Conservation (phyloP, 202 grass and related monocot species). For the Cymbopogon flexuosus region DNA sequence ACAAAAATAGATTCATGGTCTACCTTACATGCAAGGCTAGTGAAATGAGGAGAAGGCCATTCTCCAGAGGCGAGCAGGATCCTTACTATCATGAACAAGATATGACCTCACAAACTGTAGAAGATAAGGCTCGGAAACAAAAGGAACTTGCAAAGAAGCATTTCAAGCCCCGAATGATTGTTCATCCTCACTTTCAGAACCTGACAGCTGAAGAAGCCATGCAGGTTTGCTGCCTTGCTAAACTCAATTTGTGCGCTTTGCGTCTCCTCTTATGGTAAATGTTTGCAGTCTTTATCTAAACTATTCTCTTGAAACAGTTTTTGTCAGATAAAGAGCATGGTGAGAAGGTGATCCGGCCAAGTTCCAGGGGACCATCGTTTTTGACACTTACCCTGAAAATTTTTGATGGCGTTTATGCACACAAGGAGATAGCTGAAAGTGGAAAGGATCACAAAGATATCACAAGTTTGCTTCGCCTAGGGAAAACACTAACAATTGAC, state of each 20-base stretch:
- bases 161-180: slow-evolving; percentile 93
- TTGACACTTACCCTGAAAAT: slow-evolving; percentile 89
- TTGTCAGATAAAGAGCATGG: slow-evolving; percentile 83
- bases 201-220: slow-evolving; percentile 89
- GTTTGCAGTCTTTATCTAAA: not conserved
- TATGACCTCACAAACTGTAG: slow-evolving; percentile 31
- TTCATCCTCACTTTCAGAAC: slow-evolving; percentile 94
- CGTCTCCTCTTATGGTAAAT: not conserved
- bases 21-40: slow-evolving; percentile 68
- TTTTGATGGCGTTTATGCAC: slow-evolving; percentile 78
- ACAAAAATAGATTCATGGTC: slow-evolving; percentile 78
- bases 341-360: slow-evolving; percentile 85
- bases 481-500: slow-evolving; percentile 82
- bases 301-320: slow-evolving; percentile 48
- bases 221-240: slow-evolving; percentile 47
- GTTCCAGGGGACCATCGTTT: slow-evolving; percentile 74
- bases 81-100: slow-evolving; percentile 68
- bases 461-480: slow-evolving; percentile 88
- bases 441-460: slow-evolving; percentile 96
- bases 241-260: not conserved
- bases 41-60: slow-evolving; percentile 58
- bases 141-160: slow-evolving; percentile 82
- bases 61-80: slow-evolving; percentile 52
- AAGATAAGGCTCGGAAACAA: slow-evolving; percentile 64
- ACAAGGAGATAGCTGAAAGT: slow-evolving; percentile 90